Percentiles rank a stretch among this genome's conserved stretches.
Conservation (phyloP, 305 asterid genomes). For the Vinca major region DNA sequence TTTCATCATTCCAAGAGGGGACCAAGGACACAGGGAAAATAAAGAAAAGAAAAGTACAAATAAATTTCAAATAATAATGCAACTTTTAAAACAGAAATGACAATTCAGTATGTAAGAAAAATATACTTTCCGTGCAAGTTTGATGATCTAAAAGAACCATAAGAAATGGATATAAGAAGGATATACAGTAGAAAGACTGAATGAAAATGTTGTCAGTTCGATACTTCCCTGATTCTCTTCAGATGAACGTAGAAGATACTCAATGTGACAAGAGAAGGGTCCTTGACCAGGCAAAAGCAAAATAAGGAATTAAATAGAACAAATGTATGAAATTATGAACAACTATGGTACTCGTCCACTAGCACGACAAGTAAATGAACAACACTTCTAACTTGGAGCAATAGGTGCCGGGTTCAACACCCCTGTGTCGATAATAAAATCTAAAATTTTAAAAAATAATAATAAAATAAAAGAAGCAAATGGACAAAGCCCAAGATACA, state of each 20-base stretch:
- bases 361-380: background rate
- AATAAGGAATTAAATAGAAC: background rate
- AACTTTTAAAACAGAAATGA: background rate
- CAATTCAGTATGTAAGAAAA: background rate
- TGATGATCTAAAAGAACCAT: background rate
- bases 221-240: background rate
- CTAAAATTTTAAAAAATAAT: too few species aligned
- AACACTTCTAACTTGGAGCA: too few species aligned
- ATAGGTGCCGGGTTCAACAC: too few species aligned
- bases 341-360: background rate
- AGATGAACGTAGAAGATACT: background rate
- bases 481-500: background rate
- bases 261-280: background rate
- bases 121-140: background rate
- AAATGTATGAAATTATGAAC: background rate
- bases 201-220: background rate
- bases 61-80: background rate
- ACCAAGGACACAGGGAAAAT: background rate
- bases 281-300: background rate
- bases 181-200: background rate
- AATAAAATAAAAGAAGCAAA: too few species aligned
- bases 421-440: too few species aligned
- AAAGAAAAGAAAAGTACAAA: background rate
- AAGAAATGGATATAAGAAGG: background rate
- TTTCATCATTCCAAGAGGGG: background rate